These are phyloP conservation scores for Candida pini DNA, from an alignment of 805 yeast genomes.

Conservation along the genomic window DNA sequence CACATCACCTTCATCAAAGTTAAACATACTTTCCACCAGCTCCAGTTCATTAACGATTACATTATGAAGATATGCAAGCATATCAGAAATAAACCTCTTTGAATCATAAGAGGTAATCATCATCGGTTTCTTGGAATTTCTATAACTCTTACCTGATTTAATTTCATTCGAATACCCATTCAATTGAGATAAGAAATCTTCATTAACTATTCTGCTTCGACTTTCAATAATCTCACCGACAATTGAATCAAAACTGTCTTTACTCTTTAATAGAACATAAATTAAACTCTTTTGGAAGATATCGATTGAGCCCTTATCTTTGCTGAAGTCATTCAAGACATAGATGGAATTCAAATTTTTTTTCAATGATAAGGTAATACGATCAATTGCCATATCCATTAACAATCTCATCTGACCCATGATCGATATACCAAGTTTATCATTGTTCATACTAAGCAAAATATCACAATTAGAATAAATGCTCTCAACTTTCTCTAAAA, in stretches of 20 bases:
- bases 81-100: constrained; percentile 74
- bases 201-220: constrained; percentile 58
- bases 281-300: constrained; percentile 27
- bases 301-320: constrained; percentile 16
- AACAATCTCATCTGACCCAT: constrained; percentile 51
- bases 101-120: constrained; percentile 74
- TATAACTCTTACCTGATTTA: too few relatives aligned
- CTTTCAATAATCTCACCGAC: constrained; percentile 59
- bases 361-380: constrained; percentile 38
- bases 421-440: constrained; percentile 57
- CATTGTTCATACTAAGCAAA: constrained; percentile 64
- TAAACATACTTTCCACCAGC: constrained; percentile 57
- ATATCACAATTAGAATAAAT: constrained; percentile 67
- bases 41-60: constrained; percentile 85
- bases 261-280: constrained; percentile 30
- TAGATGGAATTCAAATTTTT: constrained; percentile 25
- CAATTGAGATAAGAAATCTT: constrained; percentile 62
- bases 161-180: constrained; percentile 29
- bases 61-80: constrained; percentile 83
- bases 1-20: constrained; percentile 26
- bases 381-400: constrained; percentile 48
- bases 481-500: constrained; percentile 53
- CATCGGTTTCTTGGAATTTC: constrained; percentile 38
- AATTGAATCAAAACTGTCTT: constrained; percentile 51
- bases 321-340: constrained; percentile 12